Percentiles rank a stretch among this genome's conserved stretches.
phyloP scores from a whole-genome alignment of 225 moss, liverwort and hornwort genomes.

The Bryoerythrophyllum caledonicum region DNA sequence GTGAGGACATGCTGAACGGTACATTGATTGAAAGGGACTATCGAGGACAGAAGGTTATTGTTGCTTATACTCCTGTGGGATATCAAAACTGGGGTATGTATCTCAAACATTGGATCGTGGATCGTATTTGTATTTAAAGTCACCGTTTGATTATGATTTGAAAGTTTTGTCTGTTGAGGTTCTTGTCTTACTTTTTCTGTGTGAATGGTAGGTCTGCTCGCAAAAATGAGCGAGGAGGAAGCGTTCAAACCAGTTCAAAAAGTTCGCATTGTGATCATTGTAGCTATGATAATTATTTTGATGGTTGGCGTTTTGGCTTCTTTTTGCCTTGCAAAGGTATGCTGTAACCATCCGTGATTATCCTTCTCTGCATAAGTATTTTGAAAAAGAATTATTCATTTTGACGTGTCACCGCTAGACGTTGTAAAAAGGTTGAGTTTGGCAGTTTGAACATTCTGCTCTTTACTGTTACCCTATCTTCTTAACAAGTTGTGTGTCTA shows the following conservation, averaged over 20 bases:
- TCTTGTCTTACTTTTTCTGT: slow-evolving; percentile 26
- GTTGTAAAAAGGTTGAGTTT: background rate
- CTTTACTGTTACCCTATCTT: background rate
- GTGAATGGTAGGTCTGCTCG: slow-evolving; percentile 44
- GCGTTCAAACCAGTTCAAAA: slow-evolving; percentile 57
- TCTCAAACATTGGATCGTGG: slow-evolving; percentile 10
- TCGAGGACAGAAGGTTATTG: slow-evolving; percentile 56
- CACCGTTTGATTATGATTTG: background rate
- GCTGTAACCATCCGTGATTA: background rate
- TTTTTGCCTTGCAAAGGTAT: slow-evolving; percentile 59
- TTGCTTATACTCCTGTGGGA: slow-evolving; percentile 52
- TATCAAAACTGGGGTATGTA: slow-evolving; percentile 57
- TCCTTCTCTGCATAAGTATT: background rate
- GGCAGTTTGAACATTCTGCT: background rate
- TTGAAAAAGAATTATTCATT: background rate
- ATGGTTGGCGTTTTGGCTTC: slow-evolving; percentile 55
- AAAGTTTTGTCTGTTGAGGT: background rate
- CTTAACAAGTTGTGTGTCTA: background rate
- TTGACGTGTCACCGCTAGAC: background rate
- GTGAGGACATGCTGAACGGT: slow-evolving; percentile 45
- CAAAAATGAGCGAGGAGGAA: slow-evolving; percentile 62
- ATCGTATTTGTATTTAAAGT: background rate
- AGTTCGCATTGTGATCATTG: slow-evolving; percentile 62
- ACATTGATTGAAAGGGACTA: slow-evolving; percentile 59
- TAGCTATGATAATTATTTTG: slow-evolving; percentile 58